These are phyloP conservation scores for Schwanniomyces sp. DNA, from an alignment of 805 yeast species.

Conservation along the genomic window DNA sequence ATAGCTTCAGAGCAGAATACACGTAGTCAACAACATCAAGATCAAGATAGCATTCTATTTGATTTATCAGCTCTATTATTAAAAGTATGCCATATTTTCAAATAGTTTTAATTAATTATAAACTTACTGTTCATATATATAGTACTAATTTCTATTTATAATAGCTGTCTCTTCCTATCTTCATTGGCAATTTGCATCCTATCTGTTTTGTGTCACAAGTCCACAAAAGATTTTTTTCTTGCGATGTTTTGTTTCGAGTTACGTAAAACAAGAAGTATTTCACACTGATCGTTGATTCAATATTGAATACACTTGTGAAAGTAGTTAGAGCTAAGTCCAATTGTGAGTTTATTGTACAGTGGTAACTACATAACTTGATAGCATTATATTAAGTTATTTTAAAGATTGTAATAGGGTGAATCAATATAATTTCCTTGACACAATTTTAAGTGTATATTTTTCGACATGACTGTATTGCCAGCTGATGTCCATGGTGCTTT, in stretches of 20 bases:
- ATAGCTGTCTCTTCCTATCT: not conserved
- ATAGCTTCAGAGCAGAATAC: no score
- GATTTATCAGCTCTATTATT: no score
- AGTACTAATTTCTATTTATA: no score
- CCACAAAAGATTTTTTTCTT: not conserved
- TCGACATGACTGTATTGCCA: conserved; percentile 50
- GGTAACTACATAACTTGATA: not conserved
- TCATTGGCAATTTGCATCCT: not conserved
- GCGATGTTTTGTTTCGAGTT: not conserved
- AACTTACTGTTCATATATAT: no score
- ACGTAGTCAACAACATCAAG: no score
- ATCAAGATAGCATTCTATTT: no score
- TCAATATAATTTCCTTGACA: not conserved
- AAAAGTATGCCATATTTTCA: no score
- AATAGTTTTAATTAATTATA: no score
- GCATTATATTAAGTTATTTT: not conserved
- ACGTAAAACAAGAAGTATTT: not conserved
- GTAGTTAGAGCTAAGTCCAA: not conserved
- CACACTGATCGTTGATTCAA: not conserved
- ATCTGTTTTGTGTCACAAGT: not conserved
- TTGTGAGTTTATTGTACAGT: not conserved
- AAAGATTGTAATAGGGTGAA: not conserved
- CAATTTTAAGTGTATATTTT: not conserved
- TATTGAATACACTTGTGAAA: not conserved
- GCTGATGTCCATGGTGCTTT: conserved; percentile 59